Conservation (phyloP, 2,329 filamentous ascomycete genomes). For the Endothia cerciana region DNA sequence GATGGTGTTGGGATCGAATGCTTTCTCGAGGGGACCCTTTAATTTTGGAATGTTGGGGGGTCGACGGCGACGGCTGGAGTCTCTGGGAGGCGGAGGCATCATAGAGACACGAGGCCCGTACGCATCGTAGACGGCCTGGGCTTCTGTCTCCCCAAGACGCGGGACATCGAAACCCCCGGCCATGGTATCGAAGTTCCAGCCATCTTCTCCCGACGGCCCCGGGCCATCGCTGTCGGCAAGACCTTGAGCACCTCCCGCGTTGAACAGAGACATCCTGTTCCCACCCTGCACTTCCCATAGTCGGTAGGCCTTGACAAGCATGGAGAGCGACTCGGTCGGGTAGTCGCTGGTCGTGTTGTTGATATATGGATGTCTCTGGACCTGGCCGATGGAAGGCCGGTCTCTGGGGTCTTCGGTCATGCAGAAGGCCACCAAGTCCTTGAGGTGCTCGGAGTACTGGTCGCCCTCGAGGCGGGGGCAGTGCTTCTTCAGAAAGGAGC, state of each 20-base stretch:
- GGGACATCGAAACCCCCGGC: constrained; percentile 63
- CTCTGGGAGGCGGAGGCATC: constrained; percentile 43
- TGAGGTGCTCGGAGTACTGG: constrained; percentile 70
- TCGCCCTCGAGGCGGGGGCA: constrained; percentile 73
- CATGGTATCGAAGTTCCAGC: constrained; percentile 71
- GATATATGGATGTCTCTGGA: constrained; percentile 73
- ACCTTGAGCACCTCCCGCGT: constrained; percentile 60
- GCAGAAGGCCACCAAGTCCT: constrained; percentile 73
- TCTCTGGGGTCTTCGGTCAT: constrained; percentile 69
- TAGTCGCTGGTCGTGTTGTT: constrained; percentile 63
- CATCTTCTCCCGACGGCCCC: constrained; percentile 50
- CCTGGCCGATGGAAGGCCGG: constrained; percentile 69
- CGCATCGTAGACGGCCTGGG: constrained; percentile 61
- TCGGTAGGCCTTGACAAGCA: constrained; percentile 73
- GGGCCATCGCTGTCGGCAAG: constrained; percentile 43
- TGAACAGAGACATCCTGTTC: constrained; percentile 67
- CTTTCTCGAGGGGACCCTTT: constrained; percentile 64
- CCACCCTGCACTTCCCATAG: constrained; percentile 77
- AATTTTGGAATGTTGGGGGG: constrained; percentile 63
- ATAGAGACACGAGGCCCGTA: constrained; percentile 63
- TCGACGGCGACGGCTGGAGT: constrained; percentile 56
- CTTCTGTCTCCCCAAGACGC: constrained; percentile 56
- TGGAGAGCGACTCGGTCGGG: constrained; percentile 65
- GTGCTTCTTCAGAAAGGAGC: constrained; percentile 61
- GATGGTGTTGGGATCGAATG: constrained; percentile 69